Base-by-base conservation (phyloP, 306 rosid species). In the Elaeagnus macrophylla region DNA sequence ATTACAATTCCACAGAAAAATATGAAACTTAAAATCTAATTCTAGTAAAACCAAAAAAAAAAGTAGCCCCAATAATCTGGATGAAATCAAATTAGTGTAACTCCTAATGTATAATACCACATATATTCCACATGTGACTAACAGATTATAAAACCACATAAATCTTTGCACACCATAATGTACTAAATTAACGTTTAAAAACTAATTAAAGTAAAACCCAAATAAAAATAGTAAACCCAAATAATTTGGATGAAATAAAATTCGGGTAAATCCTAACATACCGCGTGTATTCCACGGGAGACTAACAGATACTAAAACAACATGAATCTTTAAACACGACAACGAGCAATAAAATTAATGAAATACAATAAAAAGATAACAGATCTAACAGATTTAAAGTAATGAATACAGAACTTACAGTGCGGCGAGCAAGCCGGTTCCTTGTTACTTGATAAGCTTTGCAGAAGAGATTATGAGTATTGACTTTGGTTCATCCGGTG, bases 401-500 rank as follows among this genome's bases (percentile, higher is more conserved):
- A 58, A 57, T 35, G 37, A 10, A 36, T 14, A 6, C 14, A 41
- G 2, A 62, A 69, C 61, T 60, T 60, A 74, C 66, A 43, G 60
- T 56, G 2, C 18, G 15, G 44, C 7, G 32, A 53, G 32, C 39
- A 46, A 59, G 54, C 44, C 7, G 38, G 41, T 36, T 49, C 14
- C 40, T 1, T 19, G 48, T 13, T 49, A 9, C 14, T 54, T 54
- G n/a, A 12, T 17, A 38, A 15, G 62, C 57, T 47, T n/a, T 5
- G 6, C 17, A 15, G 63, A 62, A 49, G 25, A 14, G 41, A 60
- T 48, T 55, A 41, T 9, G 60, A 57, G 16, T 66, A 7, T 15
- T 19, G 8, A 5, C 6, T 17, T 39, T 12, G 47, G 37, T 16
- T 45, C 25, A 47, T 18, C 9, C 11, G 61, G 10, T 39, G 13